Evolutionary conservation across 768 basidiomycete species (phyloP), one percentile per base, ranked within the genome.

Genomic region (Boletus reticulatus): DNA sequence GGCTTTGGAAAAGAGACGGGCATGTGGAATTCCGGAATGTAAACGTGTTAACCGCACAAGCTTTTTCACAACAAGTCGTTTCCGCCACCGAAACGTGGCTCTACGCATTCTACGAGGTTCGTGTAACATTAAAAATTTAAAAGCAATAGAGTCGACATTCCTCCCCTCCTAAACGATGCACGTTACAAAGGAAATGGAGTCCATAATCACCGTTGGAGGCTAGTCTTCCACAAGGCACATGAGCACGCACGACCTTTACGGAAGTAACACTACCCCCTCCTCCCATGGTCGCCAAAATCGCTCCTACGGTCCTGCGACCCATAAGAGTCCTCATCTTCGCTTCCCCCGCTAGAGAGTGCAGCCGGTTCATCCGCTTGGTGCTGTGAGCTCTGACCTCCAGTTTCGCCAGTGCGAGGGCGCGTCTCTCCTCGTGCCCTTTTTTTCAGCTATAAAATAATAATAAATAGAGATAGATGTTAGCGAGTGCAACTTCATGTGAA

Each of bases 281-380:
- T 72, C 53, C 62, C 66, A 60, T 73, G 70, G 58, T 71, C 70
- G 22, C 67, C 72, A 43, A 73, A 66, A 37, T 71, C 70, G 49
- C 69, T 70, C 56, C 67, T 63, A 38, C 70, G 72, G 7, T 71
- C 70, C 63, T 71, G 70, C 50, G 70, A 71, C 22, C 66, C 72
- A 48, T 70, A 71, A 4, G 70, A 72, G 46, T 55, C 70, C 32
- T 72, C 70, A 34, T 72, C 70, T 51, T 72, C 70, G 56, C 70
- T 71, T 57, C 64, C 71, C 16, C 61, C 70, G 55, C 70, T 71
- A 12, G 70, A 71, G 14, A 50, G 56, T 1, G 43, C 55, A 7
- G 52, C 59, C 9, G 66, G 44, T 51, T 72, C 70, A 4, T 73
- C 70, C 24, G 61, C 48, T 41, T 61, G 47, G 4, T 67, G 62